phyloP scores from a whole-genome alignment of 495 filamentous ascomycete genomes.

The Copromyces sp. region DNA sequence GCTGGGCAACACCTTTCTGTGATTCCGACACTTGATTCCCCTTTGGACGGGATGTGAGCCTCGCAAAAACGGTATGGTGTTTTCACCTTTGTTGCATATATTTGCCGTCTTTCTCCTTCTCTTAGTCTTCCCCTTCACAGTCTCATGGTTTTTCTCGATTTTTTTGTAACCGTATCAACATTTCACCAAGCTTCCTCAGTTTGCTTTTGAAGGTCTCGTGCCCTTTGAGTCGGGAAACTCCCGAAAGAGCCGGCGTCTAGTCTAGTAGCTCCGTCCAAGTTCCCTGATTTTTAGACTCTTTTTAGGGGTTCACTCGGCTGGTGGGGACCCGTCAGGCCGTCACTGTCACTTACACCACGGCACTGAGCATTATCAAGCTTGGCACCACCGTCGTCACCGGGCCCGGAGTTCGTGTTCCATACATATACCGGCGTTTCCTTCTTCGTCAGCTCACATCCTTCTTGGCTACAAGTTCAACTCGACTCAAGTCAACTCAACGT shows the following conservation, averaged over 20 bases:
- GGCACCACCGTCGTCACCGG: not conserved
- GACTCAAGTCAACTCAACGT: not conserved
- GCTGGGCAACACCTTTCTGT: not conserved
- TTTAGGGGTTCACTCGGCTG: not conserved
- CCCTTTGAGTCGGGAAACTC: not conserved
- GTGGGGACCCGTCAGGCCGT: not conserved
- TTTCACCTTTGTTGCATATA: not conserved
- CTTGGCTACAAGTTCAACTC: not conserved
- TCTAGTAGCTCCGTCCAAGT: not conserved
- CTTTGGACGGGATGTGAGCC: not conserved
- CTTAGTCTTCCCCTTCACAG: not conserved
- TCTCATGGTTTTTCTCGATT: not conserved
- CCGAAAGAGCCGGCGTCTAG: not conserved
- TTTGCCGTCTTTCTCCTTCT: not conserved
- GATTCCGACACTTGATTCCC: not conserved
- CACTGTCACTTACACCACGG: not conserved
- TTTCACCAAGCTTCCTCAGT: not conserved
- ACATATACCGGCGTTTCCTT: not conserved
- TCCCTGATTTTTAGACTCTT: not conserved
- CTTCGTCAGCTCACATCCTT: not conserved
- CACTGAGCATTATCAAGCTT: not conserved
- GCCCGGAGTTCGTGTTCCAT: not conserved
- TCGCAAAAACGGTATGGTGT: not conserved
- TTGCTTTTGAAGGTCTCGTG: not conserved
- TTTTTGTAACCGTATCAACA: not conserved